These are phyloP conservation scores for Wickerhamomyces kurtzmanii DNA, from an alignment of 805 yeast species.

Conservation along the genomic window DNA sequence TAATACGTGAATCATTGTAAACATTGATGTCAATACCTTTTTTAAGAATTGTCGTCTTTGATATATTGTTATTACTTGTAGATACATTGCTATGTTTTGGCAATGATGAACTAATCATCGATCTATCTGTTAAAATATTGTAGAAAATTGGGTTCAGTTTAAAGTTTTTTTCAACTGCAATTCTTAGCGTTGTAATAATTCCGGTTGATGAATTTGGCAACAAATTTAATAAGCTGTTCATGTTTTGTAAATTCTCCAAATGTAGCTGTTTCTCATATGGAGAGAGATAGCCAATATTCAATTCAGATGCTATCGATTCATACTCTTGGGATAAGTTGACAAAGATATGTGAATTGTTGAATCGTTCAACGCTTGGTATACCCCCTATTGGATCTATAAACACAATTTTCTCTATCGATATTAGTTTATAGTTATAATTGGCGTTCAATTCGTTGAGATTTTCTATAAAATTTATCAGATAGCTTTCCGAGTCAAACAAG, in stretches of 20 bases:
- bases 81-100: conserved; percentile 32
- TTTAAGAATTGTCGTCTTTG: conserved; percentile 64
- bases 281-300: conserved; percentile 44
- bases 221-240: conserved; percentile 44
- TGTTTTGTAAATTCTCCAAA: conserved; percentile 51
- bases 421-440: conserved; percentile 14
- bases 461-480: conserved; percentile 26
- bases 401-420: conserved; percentile 73
- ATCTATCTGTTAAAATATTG: conserved; percentile 85
- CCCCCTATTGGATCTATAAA: conserved; percentile 83
- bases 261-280: conserved; percentile 43
- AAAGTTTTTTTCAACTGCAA: conserved; percentile 46
- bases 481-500: conserved; percentile 29
- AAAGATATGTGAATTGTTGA: conserved; percentile 76
- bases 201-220: conserved; percentile 64
- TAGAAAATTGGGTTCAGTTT: conserved; percentile 76
- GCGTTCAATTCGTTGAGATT: conserved; percentile 20
- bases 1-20: conserved; percentile 6
- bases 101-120: conserved; percentile 81
- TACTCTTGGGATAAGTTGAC: conserved; percentile 81
- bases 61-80: conserved; percentile 12
- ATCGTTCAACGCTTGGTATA: conserved; percentile 77
- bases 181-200: conserved; percentile 72
- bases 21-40: conserved; percentile 46
- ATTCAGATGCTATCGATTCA: conserved; percentile 52